A percentile compares a stretch with the other conserved stretches of the same genome.
phyloP scores from a whole-genome alignment of 768 basidiomycete species.

The Pleurotus sapidus region DNA sequence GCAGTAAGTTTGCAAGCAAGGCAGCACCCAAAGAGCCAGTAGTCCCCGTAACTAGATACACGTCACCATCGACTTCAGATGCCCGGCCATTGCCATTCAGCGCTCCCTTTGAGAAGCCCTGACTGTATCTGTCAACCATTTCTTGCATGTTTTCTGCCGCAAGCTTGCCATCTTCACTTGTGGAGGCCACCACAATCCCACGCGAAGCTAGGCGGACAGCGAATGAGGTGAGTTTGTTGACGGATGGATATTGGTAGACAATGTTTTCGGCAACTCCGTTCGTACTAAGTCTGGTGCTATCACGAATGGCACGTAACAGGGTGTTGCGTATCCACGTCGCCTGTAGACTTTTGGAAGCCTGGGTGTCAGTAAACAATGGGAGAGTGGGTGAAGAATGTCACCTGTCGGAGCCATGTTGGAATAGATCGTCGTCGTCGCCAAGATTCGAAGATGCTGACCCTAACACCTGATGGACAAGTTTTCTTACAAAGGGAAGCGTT shows the following conservation, averaged over 20 bases:
- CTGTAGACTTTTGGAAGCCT: neutral
- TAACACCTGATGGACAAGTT: slow-evolving; percentile 27
- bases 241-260: slow-evolving; percentile 1
- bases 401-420: slow-evolving; percentile 35
- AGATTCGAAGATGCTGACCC: neutral
- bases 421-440: slow-evolving; percentile 30
- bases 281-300: neutral
- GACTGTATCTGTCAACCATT: slow-evolving; percentile 12
- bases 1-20: slow-evolving; percentile 1
- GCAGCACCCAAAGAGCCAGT: slow-evolving; percentile 9
- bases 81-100: neutral
- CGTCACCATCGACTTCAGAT: neutral
- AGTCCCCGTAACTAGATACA: slow-evolving; percentile 7
- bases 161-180: neutral
- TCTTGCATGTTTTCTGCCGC: slow-evolving; percentile 12
- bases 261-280: slow-evolving; percentile 15
- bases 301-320: slow-evolving; percentile 4
- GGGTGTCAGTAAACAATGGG: neutral
- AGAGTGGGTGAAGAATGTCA: neutral
- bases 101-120: neutral
- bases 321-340: slow-evolving; percentile 7
- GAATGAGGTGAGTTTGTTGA: neutral
- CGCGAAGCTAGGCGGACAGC: neutral
- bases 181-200: neutral
- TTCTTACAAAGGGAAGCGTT: slow-evolving; percentile 26